Evolutionary conservation across 108 stramenopile species (phyloP).

Genomic region (Aurantiochytrium sp.): DNA sequence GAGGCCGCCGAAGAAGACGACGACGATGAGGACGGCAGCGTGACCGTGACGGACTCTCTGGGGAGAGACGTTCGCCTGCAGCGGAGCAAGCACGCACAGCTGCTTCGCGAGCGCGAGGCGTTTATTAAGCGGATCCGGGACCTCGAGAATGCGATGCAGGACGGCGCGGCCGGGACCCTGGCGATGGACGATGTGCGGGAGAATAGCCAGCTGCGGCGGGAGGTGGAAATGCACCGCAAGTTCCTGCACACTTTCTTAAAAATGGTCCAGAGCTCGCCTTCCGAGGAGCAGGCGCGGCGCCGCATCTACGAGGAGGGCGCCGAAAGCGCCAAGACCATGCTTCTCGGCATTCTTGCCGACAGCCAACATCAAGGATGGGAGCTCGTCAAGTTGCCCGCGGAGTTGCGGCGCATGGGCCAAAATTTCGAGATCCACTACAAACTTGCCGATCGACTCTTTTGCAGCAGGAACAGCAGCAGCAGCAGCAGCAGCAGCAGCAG

Average conservation of each 20-base stretch:
- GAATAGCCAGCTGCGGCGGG: background rate
- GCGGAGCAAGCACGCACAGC: background rate
- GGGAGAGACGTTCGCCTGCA: background rate
- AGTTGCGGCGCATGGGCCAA: background rate
- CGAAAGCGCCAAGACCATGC: background rate
- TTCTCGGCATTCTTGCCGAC: conserved; percentile 3
- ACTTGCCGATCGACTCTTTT: background rate
- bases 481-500: too few species aligned
- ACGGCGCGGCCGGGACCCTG: background rate
- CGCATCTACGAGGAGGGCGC: conserved; percentile 11
- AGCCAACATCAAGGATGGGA: background rate
- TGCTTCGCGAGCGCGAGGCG: background rate
- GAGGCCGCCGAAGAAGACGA: too few species aligned
- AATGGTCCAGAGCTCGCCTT: background rate
- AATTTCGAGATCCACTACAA: background rate
- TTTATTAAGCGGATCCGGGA: background rate
- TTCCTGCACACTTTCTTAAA: background rate
- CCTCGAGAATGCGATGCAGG: background rate
- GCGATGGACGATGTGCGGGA: background rate
- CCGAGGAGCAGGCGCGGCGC: background rate
- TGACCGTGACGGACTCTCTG: too few species aligned
- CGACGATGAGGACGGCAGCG: too few species aligned
- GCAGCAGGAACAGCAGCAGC: background rate
- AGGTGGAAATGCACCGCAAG: background rate
- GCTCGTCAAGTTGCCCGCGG: background rate